Conservation (phyloP, 1,284 basidiomycete genomes). For the Leccinum solheimii region DNA sequence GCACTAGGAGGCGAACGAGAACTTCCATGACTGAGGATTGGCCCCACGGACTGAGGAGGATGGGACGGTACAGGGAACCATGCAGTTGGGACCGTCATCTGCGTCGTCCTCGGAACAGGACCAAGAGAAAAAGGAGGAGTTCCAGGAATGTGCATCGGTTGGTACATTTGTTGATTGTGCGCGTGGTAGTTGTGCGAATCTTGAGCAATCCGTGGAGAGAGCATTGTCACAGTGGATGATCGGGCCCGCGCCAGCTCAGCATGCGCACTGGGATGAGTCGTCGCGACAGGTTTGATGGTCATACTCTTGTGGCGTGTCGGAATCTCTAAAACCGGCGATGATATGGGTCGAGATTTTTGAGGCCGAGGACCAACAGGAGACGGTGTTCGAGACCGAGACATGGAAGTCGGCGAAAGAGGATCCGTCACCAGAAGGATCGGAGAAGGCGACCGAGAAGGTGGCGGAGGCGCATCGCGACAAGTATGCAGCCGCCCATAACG, state of each 20-base stretch:
- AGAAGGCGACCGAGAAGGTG: conserved; percentile 36
- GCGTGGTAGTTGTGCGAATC: conserved; percentile 37
- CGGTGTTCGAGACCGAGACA: conserved; percentile 44
- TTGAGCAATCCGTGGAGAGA: conserved; percentile 30
- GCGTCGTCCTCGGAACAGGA: conserved; percentile 6
- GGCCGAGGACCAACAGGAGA: conserved; percentile 51
- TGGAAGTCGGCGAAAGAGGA: conserved; percentile 22
- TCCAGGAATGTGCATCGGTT: conserved; percentile 33
- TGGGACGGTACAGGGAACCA: conserved; percentile 20
- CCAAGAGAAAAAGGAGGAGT: conserved; percentile 15
- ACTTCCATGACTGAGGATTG: conserved; percentile 14
- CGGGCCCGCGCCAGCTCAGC: conserved; percentile 26
- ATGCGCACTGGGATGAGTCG: conserved; percentile 19
- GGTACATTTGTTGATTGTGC: conserved; percentile 36
- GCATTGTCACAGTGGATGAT: conserved; percentile 33
- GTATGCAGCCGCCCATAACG: conserved; percentile 17
- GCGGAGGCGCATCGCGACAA: conserved; percentile 24
- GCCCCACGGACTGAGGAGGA: conserved; percentile 11
- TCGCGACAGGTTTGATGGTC: conserved; percentile 28
- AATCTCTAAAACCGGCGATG: conserved; percentile 32
- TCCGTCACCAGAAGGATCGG: conserved; percentile 28
- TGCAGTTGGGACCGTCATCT: conserved; percentile 8
- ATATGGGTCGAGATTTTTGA: conserved; percentile 37
- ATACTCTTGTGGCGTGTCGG: conserved; percentile 36
- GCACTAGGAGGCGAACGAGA: conserved; percentile 11